A percentile compares a stretch with the other conserved stretches of the same genome.
phyloP scores from a whole-genome alignment of 768 basidiomycete species.

The Tylopilus rubrobrunneus region DNA sequence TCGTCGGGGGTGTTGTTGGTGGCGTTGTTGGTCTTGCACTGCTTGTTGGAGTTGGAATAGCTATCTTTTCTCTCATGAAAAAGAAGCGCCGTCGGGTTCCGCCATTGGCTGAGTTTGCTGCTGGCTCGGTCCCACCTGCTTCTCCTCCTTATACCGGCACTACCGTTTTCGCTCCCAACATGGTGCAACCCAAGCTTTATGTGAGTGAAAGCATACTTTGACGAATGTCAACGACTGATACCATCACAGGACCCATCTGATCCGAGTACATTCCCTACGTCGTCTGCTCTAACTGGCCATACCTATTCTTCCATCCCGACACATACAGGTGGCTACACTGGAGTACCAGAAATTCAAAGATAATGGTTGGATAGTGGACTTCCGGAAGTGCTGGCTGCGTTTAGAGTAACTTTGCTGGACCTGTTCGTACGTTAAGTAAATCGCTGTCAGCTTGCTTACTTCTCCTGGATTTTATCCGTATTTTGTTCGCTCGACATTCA shows the following conservation, averaged over 20 bases:
- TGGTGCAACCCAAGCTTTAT: slow-evolving; percentile 27
- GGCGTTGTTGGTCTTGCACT: slow-evolving; percentile 28
- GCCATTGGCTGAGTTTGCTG: slow-evolving; percentile 14
- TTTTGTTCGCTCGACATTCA: too few species aligned
- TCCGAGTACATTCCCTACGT: slow-evolving; percentile 34
- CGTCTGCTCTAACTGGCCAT: slow-evolving; percentile 12
- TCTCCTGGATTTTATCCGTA: too few species aligned
- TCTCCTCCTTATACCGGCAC: slow-evolving; percentile 8
- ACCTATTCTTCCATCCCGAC: slow-evolving; percentile 9
- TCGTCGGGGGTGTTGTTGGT: background rate
- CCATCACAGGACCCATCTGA: slow-evolving; percentile 33
- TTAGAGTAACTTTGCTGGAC: too few species aligned
- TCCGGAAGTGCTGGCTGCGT: background rate
- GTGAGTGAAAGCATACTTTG: slow-evolving; percentile 15
- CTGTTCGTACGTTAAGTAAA: too few species aligned
- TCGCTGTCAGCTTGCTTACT: too few species aligned
- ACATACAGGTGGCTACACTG: slow-evolving; percentile 22
- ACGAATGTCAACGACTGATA: background rate
- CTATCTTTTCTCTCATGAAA: slow-evolving; percentile 37
- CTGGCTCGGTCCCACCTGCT: background rate
- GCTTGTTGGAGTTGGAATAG: slow-evolving; percentile 33
- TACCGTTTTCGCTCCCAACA: slow-evolving; percentile 12
- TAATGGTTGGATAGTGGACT: background rate
- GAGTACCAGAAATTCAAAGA: slow-evolving; percentile 25
- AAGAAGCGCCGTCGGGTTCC: slow-evolving; percentile 25